phyloP scores from a whole-genome alignment of 768 basidiomycete genomes.

The Scleroderma citrinum region DNA sequence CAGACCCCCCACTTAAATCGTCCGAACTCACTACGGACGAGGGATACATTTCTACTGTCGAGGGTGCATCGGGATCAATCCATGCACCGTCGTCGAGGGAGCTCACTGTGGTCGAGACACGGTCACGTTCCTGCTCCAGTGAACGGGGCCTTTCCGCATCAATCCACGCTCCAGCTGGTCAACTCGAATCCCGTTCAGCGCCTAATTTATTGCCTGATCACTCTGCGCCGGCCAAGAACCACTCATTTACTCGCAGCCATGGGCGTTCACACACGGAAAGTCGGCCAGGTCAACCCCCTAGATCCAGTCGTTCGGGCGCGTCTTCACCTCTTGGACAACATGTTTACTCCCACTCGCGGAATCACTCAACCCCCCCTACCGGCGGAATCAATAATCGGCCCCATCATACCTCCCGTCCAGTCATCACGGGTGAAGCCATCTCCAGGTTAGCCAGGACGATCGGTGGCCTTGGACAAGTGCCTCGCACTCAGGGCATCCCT shows the following conservation, averaged over 20 bases:
- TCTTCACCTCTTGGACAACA: slow-evolving; percentile 38
- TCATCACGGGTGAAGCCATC: slow-evolving; percentile 68
- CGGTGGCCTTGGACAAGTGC: slow-evolving; percentile 29
- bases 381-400: slow-evolving; percentile 34
- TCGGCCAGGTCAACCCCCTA: slow-evolving; percentile 27
- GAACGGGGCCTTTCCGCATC: slow-evolving; percentile 43
- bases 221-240: slow-evolving; percentile 19
- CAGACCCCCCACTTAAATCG: slow-evolving; percentile 12
- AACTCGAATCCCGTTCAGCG: slow-evolving; percentile 35
- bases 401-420: slow-evolving; percentile 50
- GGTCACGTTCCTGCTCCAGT: slow-evolving; percentile 14
- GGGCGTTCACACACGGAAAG: slow-evolving; percentile 55
- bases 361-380: slow-evolving; percentile 59
- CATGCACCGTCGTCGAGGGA: slow-evolving; percentile 18
- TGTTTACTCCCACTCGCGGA: slow-evolving; percentile 40
- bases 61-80: slow-evolving; percentile 24
- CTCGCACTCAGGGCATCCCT: slow-evolving; percentile 22
- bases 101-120: slow-evolving; percentile 11
- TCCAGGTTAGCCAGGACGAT: slow-evolving; percentile 61
- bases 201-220: slow-evolving; percentile 29
- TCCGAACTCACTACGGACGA: slow-evolving; percentile 5
- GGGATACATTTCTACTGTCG: slow-evolving; percentile 11
- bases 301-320: slow-evolving; percentile 39
- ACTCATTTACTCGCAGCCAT: slow-evolving; percentile 36
- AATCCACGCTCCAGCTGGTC: slow-evolving; percentile 46